These are phyloP conservation scores for Acacia crassicarpa DNA, from an alignment of 306 rosid species.

Conservation along the genomic window DNA sequence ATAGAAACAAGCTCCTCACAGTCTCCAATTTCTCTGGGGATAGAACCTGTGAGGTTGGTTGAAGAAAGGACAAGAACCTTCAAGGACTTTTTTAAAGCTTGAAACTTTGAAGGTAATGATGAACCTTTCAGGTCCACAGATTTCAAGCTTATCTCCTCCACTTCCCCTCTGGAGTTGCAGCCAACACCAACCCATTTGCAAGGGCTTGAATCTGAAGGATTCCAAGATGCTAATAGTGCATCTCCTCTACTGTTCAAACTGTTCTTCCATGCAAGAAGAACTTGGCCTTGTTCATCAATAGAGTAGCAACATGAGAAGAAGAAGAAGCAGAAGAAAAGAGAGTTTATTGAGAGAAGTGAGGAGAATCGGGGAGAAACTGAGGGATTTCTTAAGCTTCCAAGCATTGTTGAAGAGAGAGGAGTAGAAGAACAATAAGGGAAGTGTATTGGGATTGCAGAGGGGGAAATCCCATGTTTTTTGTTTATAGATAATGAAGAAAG, in stretches of 20 bases:
- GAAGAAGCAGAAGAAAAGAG: conserved; percentile 38
- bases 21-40: conserved; percentile 73
- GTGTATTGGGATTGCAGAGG: conserved; percentile 90
- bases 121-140: conserved; percentile 70
- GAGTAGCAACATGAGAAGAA: conserved; percentile 57
- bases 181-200: conserved; percentile 82
- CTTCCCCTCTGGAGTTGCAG: conserved; percentile 67
- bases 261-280: conserved; percentile 83
- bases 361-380: conserved; percentile 62
- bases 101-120: conserved; percentile 79
- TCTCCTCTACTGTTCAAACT: conserved; percentile 54
- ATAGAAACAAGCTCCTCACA: conserved; percentile 53
- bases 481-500: conserved; percentile 68
- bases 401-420: conserved; percentile 82
- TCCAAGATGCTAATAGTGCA: conserved; percentile 65
- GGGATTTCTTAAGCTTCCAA: conserved; percentile 75
- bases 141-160: conserved; percentile 57
- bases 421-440: conserved; percentile 42
- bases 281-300: conserved; percentile 77
- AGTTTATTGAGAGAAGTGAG: conserved; percentile 54
- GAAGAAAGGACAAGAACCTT: conserved; percentile 56
- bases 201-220: conserved; percentile 47
- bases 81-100: conserved; percentile 54
- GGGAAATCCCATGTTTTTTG: conserved; percentile 95
- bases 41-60: conserved; percentile 62